Percentiles rank a stretch among this genome's conserved stretches.
These are phyloP conservation scores for Erythrophleum ivorense DNA, from an alignment of 331 rosid genomes.

Conservation along the genomic window DNA sequence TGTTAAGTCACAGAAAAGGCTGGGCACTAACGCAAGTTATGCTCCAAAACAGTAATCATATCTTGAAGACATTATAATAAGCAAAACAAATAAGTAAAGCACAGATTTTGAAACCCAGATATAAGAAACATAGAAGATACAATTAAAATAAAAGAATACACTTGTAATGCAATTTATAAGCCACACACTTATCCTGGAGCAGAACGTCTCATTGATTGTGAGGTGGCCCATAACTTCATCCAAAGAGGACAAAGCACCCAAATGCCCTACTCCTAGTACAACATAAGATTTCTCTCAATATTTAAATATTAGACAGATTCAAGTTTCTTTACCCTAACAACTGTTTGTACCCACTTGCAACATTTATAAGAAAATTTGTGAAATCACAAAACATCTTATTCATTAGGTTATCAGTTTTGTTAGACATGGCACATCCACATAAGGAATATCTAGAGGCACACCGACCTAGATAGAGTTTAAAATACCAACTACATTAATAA, in stretches of 20 bases:
- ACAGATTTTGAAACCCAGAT: not conserved
- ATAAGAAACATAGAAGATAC: not conserved
- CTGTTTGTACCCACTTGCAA: not conserved
- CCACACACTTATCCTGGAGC: not conserved
- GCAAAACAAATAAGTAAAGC: not conserved
- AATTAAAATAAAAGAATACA: not conserved
- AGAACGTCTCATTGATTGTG: not conserved
- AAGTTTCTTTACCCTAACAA: not conserved
- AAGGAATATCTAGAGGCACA: slow-evolving; percentile 14
- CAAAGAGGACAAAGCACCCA: not conserved
- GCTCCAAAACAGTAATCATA: slow-evolving; percentile 19
- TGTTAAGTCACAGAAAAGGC: slow-evolving; percentile 15
- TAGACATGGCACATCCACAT: slow-evolving; percentile 8
- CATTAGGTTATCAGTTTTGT: slow-evolving; percentile 3
- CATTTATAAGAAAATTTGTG: not conserved
- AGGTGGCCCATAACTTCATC: not conserved
- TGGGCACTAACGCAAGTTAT: not conserved
- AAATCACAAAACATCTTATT: not conserved
- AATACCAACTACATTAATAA: slow-evolving; percentile 6
- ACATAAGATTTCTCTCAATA: not conserved
- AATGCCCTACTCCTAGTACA: not conserved
- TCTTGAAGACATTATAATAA: not conserved
- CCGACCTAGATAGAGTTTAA: not conserved
- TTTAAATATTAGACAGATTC: not conserved
- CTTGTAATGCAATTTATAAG: not conserved